Evolutionary conservation across 495 filamentous ascomycete species (phyloP), one percentile per base, ranked within the genome.

Genomic region (Hypomontagnella monticulosa): DNA sequence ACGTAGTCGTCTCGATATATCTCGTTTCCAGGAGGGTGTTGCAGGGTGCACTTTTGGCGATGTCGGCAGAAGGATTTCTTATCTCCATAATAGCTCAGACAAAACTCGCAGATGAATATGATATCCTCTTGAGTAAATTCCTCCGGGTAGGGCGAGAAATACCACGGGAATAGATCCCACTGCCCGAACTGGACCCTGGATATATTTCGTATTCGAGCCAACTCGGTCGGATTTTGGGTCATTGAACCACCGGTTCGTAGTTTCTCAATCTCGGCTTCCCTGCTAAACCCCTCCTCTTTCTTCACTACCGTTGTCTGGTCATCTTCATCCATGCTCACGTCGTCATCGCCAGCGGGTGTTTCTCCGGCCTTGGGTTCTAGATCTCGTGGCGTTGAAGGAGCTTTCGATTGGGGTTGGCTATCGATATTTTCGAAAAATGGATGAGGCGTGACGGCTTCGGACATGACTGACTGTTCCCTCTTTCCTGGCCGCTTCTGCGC

Each of bases 31-130:
- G 95, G 95, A 0, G 95, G 95, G 67, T 99, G 95, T 43, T 91
- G 84, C 44, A 98, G 82, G 4, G 91, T 93, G 78, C 95, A 99
- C 75, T 99, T 99, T 37, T 84, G 74, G 16, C 95, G 89, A 71
- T 99, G 95, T 6, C 95, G 87, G 42, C 83, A 79, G 67, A 98
- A 98, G 4, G 88, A 88, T 40, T 89, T 89, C 36, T 85, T 76
- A 68, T 90, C 87, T 66, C 89, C 91, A 74, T 89, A 97, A 78
- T 98, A 98, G 70, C 84, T 88, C 33, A 99, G 86, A 71, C 95
- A 99, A 79, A 97, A 97, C 72, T 98, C 96, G 82, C 96, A 97
- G 73, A 99, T 96, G 79, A 91, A 97, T 66, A 98, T 88, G 51
- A 92, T 79, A 56, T 97, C 93, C 60, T 88, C 88, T 61, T 96